These are phyloP conservation scores for Emydomyces testavorans DNA, from an alignment of 2,329 filamentous ascomycete genomes.

Conservation along the genomic window DNA sequence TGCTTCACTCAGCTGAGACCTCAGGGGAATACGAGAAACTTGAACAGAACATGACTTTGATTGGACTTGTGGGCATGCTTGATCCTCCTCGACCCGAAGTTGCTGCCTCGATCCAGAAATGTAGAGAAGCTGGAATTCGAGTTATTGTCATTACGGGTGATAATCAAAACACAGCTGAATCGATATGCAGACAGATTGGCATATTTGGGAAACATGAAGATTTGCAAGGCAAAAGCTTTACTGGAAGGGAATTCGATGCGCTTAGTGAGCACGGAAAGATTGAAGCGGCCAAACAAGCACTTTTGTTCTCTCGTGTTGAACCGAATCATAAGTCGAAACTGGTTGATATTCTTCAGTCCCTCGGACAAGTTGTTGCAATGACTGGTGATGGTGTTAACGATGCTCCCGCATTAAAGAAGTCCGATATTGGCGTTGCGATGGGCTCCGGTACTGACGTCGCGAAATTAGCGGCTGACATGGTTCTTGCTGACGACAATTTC, in stretches of 20 bases:
- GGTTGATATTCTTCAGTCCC: slow-evolving; percentile 85
- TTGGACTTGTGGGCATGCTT: slow-evolving; percentile 91
- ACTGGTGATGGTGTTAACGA: slow-evolving; percentile 98
- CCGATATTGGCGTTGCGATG: slow-evolving; percentile 98
- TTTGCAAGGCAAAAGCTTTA: slow-evolving; percentile 83
- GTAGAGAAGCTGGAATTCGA: slow-evolving; percentile 83
- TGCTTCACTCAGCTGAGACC: slow-evolving; percentile 64
- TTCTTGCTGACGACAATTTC: slow-evolving; percentile 96
- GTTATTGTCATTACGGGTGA: slow-evolving; percentile 98
- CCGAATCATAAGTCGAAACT: slow-evolving; percentile 95
- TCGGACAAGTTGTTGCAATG: slow-evolving; percentile 95
- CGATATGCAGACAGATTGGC: slow-evolving; percentile 93
- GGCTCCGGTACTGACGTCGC: slow-evolving; percentile 94
- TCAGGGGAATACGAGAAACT: slow-evolving; percentile 73
- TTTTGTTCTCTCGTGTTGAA: slow-evolving; percentile 90
- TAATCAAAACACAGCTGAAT: slow-evolving; percentile 94
- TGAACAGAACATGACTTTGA: slow-evolving; percentile 86
- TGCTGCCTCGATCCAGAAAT: slow-evolving; percentile 70
- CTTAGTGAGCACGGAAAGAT: slow-evolving; percentile 69
- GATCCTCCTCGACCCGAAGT: slow-evolving; percentile 94
- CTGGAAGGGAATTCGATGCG: slow-evolving; percentile 86
- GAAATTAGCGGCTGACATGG: slow-evolving; percentile 95
- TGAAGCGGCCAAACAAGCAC: slow-evolving; percentile 71
- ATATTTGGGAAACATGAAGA: slow-evolving; percentile 76
- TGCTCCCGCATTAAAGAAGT: slow-evolving; percentile 93